Base-by-base conservation (phyloP, 768 basidiomycete species). In the Calocybe gangraenosa region DNA sequence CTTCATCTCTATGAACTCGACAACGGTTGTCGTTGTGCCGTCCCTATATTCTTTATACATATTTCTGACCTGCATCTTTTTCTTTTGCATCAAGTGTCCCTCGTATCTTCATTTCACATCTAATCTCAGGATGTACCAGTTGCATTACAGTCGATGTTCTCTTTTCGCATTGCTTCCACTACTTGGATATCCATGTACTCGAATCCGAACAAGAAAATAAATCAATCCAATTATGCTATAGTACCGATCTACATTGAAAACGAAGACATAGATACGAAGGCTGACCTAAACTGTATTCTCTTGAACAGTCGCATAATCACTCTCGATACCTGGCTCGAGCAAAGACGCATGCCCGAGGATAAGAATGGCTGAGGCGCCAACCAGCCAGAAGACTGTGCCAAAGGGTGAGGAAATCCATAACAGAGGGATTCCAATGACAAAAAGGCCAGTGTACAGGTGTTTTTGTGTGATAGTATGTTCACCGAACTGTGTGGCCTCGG, bases 321-420 rank as follows among this genome's bases (percentile, higher is more conserved):
- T 89, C 68, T 98, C 95, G 43, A 96, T 79, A 20, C 95, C 95
- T 2, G 94, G 95, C 65, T 98, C 95, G 51, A 97, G 81, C 51
- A 97, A 50, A 45, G 77, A 78, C 2, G 95, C 95, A 59, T 98
- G 95, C 8, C 73, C 81, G 50, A 95, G 71, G 57, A 98, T 89
- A 50, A 95, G 69, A 49, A 94, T 74, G 15, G 79, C 75, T 1
- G 90, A 92, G 1, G 88, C 86, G 15, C 93, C 92, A 48, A 95
- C 83, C 55, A 97, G 75, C 91, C 92, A 95, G 78, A 98, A 96
- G 67, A 97, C 81, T 19, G 89, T 87, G 70, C 73, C 65, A 57
- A 91, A 70, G 4, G 89, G 87, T 21, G 83, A 83, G 5, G 87
- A 68, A 59, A 78, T 66, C 81, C 82, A 91, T 47, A 98, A 79